A percentile compares a stretch with the other conserved stretches of the same genome.
Evolutionary conservation across 805 yeast species (phyloP).

Genomic region (Jamesozyma spencerorum): DNA sequence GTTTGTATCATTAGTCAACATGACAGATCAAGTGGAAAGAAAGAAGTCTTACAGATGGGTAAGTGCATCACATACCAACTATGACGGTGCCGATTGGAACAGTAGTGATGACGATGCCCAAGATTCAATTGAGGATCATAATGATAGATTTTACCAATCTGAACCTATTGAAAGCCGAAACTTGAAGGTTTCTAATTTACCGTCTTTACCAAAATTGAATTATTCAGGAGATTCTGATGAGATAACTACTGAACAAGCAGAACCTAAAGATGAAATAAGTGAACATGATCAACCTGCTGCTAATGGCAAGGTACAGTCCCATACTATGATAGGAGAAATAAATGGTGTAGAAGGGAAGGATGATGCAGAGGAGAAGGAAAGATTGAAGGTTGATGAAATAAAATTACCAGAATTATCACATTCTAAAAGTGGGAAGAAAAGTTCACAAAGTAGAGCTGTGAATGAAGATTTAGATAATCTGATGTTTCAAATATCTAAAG

Average conservation of each 20-base stretch:
- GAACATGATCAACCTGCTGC: not conserved
- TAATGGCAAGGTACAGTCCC: not conserved
- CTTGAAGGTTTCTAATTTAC: conserved; percentile 8
- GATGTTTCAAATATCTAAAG: conserved; percentile 27
- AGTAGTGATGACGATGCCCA: conserved; percentile 20
- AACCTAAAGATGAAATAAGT: not conserved
- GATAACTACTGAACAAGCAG: no score
- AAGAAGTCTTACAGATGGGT: conserved; percentile 36
- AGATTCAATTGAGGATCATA: not conserved
- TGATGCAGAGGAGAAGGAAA: conserved; percentile 10
- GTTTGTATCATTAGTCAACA: no score
- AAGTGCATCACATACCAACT: conserved; percentile 33
- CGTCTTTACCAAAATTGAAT: conserved; percentile 22
- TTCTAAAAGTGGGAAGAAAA: not conserved
- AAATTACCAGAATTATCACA: not conserved
- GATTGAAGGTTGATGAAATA: not conserved
- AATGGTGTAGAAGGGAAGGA: not conserved
- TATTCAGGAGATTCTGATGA: conserved; percentile 7
- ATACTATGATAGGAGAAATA: not conserved
- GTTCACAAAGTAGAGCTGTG: conserved; percentile 10
- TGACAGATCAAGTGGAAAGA: conserved; percentile 24
- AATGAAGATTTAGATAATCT: conserved; percentile 25
- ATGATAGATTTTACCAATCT: not conserved
- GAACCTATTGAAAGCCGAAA: not conserved
- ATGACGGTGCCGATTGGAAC: conserved; percentile 37